Percentiles rank a stretch among this genome's conserved stretches.
Evolutionary conservation across 208 protist species (phyloP).

Genomic region (Trypanosoma grayi): DNA sequence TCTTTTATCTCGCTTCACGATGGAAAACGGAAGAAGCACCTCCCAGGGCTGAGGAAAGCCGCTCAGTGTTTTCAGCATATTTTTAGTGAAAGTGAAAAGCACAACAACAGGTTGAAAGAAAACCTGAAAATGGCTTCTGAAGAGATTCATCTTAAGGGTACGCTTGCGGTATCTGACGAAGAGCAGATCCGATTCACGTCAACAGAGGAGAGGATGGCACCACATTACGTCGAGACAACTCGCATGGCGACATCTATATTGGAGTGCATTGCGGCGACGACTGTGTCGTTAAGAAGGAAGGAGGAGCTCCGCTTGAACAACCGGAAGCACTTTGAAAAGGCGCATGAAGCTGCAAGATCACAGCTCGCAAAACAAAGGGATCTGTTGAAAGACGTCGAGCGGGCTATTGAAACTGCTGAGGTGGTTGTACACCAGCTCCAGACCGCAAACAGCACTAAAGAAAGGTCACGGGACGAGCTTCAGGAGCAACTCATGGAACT

Average conservation of each 20-base stretch:
- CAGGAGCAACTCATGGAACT: constrained; percentile 1
- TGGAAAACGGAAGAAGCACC: neutral
- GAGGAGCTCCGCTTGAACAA: constrained; percentile 5
- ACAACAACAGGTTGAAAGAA: constrained; percentile 10
- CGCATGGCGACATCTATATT: neutral
- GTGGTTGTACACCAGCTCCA: neutral
- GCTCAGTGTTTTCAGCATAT: neutral
- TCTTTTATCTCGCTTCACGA: constrained; percentile 16
- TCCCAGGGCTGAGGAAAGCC: constrained; percentile 3
- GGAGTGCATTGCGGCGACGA: constrained; percentile 4
- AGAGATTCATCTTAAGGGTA: neutral
- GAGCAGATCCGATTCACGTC: neutral
- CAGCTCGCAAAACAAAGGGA: constrained; percentile 6
- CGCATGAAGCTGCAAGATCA: neutral
- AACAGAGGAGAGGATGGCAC: constrained; percentile 14
- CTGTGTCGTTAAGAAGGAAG: constrained; percentile 6
- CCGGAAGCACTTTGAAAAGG: constrained; percentile 5
- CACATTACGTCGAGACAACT: constrained; percentile 10
- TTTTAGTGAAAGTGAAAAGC: constrained; percentile 4
- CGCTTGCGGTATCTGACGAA: neutral
- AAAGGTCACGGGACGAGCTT: neutral
- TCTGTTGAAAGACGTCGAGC: constrained; percentile 6
- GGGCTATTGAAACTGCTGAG: constrained; percentile 5
- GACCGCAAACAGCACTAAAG: neutral
- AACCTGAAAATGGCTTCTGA: constrained; percentile 1